These are phyloP conservation scores for Xeromyces bisporus DNA, from an alignment of 495 filamentous ascomycete genomes.

Conservation along the genomic window DNA sequence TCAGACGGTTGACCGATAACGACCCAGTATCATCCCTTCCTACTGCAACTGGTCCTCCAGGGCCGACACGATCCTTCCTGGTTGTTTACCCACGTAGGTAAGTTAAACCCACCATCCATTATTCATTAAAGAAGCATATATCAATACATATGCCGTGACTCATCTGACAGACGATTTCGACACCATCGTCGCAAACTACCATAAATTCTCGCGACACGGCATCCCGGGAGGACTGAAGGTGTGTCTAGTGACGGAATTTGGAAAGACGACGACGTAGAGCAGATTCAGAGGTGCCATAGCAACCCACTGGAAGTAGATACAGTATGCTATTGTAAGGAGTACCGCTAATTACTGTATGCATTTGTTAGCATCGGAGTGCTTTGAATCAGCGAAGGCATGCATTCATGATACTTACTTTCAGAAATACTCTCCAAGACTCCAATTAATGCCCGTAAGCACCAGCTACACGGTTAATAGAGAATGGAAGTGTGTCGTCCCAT, in stretches of 20 bases:
- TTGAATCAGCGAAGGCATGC: too few relatives aligned
- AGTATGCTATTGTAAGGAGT: too few relatives aligned
- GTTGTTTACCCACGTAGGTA: constrained; percentile 15
- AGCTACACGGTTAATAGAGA: too few relatives aligned
- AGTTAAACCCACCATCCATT: neutral
- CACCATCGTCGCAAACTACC: constrained; percentile 12
- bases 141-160: neutral
- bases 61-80: constrained; percentile 14
- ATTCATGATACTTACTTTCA: too few relatives aligned
- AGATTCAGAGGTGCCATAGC: too few relatives aligned
- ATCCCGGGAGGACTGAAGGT: constrained; percentile 12
- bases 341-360: too few relatives aligned
- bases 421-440: too few relatives aligned
- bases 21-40: constrained; percentile 13
- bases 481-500: too few relatives aligned
- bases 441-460: too few relatives aligned
- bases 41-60: constrained; percentile 11
- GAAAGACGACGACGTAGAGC: too few relatives aligned
- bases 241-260: constrained; percentile 11
- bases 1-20: neutral
- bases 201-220: constrained; percentile 8
- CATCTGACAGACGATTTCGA: constrained; percentile 10
- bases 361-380: too few relatives aligned
- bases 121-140: neutral
- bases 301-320: too few relatives aligned